A percentile compares a stretch with the other conserved stretches of the same genome.
Evolutionary conservation across 345 rosid species (phyloP).

Genomic region (Arabidopsis arenosa): DNA sequence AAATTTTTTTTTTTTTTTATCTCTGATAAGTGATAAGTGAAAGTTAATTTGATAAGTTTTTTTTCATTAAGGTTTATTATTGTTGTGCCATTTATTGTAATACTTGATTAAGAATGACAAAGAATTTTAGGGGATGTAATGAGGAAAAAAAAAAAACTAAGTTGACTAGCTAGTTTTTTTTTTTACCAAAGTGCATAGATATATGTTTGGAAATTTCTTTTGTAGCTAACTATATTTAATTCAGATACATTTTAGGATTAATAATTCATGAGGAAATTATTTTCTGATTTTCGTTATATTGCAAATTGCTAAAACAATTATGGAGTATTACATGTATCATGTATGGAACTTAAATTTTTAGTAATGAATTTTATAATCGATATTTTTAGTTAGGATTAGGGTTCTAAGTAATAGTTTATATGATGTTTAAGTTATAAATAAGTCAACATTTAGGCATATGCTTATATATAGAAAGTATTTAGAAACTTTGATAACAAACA

Average conservation of each 20-base stretch:
- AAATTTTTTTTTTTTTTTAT: background rate
- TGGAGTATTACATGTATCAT: background rate
- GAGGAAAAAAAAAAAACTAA: background rate
- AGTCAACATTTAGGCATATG: no score
- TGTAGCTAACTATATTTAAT: no score
- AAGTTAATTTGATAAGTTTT: background rate
- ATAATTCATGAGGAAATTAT: background rate
- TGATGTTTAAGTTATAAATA: no score
- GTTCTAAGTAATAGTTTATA: no score
- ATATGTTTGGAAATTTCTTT: background rate
- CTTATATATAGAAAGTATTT: no score
- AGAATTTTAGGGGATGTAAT: background rate
- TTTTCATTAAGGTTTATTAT: background rate
- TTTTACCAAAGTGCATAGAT: background rate
- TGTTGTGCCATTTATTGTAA: constrained; percentile 12
- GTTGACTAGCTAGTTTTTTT: background rate
- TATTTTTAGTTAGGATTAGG: no score
- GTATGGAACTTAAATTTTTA: background rate
- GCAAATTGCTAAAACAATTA: background rate
- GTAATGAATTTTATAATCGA: background rate
- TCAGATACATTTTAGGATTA: background rate
- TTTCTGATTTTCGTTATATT: background rate
- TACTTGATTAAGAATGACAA: background rate
- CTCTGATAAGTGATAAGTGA: background rate
- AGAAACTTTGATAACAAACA: no score